These are phyloP conservation scores for Anisodus tanguticus DNA, from an alignment of 257 asterid species.

Conservation along the genomic window DNA sequence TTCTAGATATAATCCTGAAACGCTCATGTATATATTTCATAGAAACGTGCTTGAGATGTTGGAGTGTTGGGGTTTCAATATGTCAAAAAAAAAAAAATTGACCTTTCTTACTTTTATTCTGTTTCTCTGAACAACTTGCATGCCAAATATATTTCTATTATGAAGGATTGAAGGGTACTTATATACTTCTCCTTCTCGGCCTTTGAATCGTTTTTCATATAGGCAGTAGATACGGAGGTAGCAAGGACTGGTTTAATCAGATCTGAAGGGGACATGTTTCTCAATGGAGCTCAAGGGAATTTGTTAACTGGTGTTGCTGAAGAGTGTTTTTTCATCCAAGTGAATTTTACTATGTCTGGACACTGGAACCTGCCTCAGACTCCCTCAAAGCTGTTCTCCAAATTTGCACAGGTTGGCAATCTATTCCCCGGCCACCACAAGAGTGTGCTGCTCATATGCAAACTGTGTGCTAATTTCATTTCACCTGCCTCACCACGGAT, in stretches of 20 bases:
- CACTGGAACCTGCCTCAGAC: conserved; percentile 68
- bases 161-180: not conserved
- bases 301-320: conserved; percentile 47
- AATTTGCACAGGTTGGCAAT: conserved; percentile 83
- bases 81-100: not conserved
- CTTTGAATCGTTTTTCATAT: conserved; percentile 15
- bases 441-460: not conserved
- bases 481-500: not conserved
- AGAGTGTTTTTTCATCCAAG: conserved; percentile 68
- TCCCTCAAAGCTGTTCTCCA: conserved; percentile 72
- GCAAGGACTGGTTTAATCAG: conserved; percentile 65
- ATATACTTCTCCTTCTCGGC: not conserved
- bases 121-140: not conserved
- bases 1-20: not conserved
- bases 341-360: conserved; percentile 71
- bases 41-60: not conserved
- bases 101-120: not conserved
- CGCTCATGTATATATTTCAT: not conserved
- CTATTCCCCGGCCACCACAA: conserved; percentile 46
- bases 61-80: not conserved
- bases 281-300: conserved; percentile 63
- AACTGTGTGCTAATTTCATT: not conserved
- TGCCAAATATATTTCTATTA: not conserved
- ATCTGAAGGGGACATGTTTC: conserved; percentile 82
- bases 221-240: conserved; percentile 78